These are phyloP conservation scores for Globisporangium viniferum DNA, from an alignment of 352 stramenopile genomes.

Conservation along the genomic window DNA sequence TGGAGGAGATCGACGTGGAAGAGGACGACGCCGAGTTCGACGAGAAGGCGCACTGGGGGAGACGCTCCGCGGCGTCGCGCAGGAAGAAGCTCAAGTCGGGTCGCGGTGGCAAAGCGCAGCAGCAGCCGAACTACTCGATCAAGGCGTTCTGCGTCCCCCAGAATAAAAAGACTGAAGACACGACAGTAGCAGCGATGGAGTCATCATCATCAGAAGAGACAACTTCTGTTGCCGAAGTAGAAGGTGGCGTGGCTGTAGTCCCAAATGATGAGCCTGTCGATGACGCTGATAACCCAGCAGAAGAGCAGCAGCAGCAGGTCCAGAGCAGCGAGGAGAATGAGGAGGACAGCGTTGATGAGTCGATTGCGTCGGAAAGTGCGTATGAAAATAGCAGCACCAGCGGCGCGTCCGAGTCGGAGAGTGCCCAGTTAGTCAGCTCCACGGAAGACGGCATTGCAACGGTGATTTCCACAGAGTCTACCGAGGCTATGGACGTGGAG, in stretches of 20 bases:
- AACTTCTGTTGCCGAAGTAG: not conserved
- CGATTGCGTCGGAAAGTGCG: not conserved
- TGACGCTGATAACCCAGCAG: not conserved
- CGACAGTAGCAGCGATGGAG: not conserved
- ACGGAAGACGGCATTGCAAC: not conserved
- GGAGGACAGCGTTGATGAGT: not conserved
- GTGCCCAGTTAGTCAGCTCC: not conserved
- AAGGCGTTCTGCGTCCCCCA: conserved; percentile 49
- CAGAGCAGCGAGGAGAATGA: conserved; percentile 3
- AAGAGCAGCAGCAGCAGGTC: not conserved
- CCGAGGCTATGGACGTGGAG: not conserved
- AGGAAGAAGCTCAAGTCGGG: conserved; percentile 17
- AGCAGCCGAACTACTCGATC: conserved; percentile 58
- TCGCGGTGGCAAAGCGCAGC: conserved; percentile 36
- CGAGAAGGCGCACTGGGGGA: conserved; percentile 56
- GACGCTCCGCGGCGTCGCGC: conserved; percentile 28
- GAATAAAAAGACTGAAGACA: not conserved
- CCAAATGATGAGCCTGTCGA: not conserved
- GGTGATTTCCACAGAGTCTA: not conserved
- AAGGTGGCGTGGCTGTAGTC: not conserved
- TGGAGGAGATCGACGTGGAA: conserved; percentile 74
- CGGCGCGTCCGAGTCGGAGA: not conserved
- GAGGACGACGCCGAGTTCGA: conserved; percentile 74
- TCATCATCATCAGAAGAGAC: not conserved
- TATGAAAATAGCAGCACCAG: not conserved